A percentile compares a stretch with the other conserved stretches of the same genome.
These are phyloP conservation scores for Decorospora gaudefroyi DNA, from an alignment of 2,329 filamentous ascomycete species.

Conservation along the genomic window DNA sequence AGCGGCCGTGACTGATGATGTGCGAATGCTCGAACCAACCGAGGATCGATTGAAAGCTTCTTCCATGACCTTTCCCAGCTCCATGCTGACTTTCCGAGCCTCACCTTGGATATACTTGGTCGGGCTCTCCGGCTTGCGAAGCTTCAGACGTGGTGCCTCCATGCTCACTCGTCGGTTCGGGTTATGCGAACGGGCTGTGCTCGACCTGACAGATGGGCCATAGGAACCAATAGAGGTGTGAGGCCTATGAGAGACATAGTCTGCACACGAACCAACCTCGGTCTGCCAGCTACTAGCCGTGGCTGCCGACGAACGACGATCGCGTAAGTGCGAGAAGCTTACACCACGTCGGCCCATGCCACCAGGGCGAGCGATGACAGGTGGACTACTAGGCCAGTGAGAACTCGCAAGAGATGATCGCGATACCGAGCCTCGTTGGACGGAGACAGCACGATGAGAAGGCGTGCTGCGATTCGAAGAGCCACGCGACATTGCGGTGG, in stretches of 20 bases:
- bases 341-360: constrained; percentile 64
- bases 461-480: constrained; percentile 42
- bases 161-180: constrained; percentile 33
- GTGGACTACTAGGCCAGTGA: constrained; percentile 55
- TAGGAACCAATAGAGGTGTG: constrained; percentile 31
- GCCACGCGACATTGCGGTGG: constrained; percentile 34
- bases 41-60: constrained; percentile 82
- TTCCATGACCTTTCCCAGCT: constrained; percentile 87
- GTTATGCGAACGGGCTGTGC: constrained; percentile 30
- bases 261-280: constrained; percentile 33
- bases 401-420: constrained; percentile 54
- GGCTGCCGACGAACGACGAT: constrained; percentile 50
- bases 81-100: constrained; percentile 78
- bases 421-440: constrained; percentile 35
- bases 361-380: constrained; percentile 54
- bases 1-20: constrained; percentile 36
- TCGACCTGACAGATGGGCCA: constrained; percentile 27
- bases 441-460: constrained; percentile 33
- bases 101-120: constrained; percentile 71
- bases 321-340: constrained; percentile 62
- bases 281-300: constrained; percentile 47
- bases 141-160: constrained; percentile 32
- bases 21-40: constrained; percentile 57
- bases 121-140: constrained; percentile 51
- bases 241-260: constrained; percentile 33